Conservation (phyloP, 345 rosid species). For the Balakata baccata region DNA sequence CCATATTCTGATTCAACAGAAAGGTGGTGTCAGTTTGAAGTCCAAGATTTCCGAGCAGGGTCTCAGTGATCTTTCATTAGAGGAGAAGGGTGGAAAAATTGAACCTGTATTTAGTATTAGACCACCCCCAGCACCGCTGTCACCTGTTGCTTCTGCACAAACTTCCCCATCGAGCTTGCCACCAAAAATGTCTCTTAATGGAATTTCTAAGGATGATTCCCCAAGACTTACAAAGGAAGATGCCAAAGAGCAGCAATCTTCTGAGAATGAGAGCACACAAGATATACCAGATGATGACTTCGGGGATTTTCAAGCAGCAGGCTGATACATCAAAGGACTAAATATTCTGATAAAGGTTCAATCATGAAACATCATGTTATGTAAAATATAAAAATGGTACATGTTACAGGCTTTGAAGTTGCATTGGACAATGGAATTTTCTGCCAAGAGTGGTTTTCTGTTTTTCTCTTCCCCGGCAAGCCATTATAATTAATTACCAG, state of each 20-base stretch:
- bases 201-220: slow-evolving; percentile 23
- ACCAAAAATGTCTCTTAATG: slow-evolving; percentile 32
- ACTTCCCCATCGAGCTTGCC: slow-evolving; percentile 41
- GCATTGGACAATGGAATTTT: neutral
- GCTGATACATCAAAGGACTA: slow-evolving; percentile 20
- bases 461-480: neutral
- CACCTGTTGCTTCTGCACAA: slow-evolving; percentile 44
- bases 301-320: slow-evolving; percentile 98
- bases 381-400: slow-evolving; percentile 10
- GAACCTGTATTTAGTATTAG: slow-evolving; percentile 61
- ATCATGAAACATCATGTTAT: neutral
- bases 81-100: slow-evolving; percentile 51
- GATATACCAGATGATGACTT: slow-evolving; percentile 79
- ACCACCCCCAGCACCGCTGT: slow-evolving; percentile 70
- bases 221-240: slow-evolving; percentile 28
- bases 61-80: slow-evolving; percentile 49
- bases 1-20: slow-evolving; percentile 35
- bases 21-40: slow-evolving; percentile 40
- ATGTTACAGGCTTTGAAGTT: neutral
- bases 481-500: neutral
- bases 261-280: slow-evolving; percentile 33
- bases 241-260: slow-evolving; percentile 29
- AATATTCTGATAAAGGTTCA: neutral
- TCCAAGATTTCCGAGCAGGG: slow-evolving; percentile 57
- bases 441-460: slow-evolving; percentile 3